phyloP scores from a whole-genome alignment of 1,139 yeast species.

The Diutina sp. region DNA sequence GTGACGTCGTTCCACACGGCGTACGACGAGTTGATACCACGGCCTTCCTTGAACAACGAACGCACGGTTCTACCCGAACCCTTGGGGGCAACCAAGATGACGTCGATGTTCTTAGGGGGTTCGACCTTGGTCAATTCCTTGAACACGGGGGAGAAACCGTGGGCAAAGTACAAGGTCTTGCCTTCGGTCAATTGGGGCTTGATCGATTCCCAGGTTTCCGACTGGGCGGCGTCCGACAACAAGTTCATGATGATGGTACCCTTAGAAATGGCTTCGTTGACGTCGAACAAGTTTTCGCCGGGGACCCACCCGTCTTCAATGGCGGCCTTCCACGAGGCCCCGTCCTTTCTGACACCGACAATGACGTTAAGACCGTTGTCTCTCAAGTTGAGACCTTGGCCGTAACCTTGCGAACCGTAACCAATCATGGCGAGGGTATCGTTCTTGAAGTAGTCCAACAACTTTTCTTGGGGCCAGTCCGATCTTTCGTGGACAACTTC shows the following conservation, averaged over 20 bases:
- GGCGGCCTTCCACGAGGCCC: constrained; percentile 99
- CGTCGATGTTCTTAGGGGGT: constrained; percentile 91
- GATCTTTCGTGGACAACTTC: constrained; percentile 96
- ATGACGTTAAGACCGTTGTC: constrained; percentile 97
- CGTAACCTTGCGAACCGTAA: constrained; percentile 99
- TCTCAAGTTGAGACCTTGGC: constrained; percentile 98
- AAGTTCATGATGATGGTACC: constrained; percentile 97
- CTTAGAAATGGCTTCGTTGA: constrained; percentile 78
- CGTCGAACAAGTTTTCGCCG: constrained; percentile 95
- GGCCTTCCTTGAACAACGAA: constrained; percentile 98
- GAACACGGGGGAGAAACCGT: constrained; percentile 99
- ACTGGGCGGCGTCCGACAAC: constrained; percentile 98
- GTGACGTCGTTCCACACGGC: constrained; percentile 99
- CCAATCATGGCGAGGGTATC: constrained; percentile 97
- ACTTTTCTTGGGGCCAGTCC: constrained; percentile 98
- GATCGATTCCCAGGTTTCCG: constrained; percentile 87
- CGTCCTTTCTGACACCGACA: constrained; percentile 95
- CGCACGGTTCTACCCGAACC: constrained; percentile 99
- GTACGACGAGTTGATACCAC: constrained; percentile 98
- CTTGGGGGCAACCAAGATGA: constrained; percentile 98
- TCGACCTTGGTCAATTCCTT: constrained; percentile 93
- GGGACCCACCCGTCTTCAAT: constrained; percentile 99
- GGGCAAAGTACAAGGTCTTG: constrained; percentile 96
- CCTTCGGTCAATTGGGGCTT: constrained; percentile 92
- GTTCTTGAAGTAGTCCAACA: constrained; percentile 90